Percentiles rank a stretch among this genome's conserved stretches.
These are phyloP conservation scores for Mucuna pruriens DNA, from an alignment of 306 rosid genomes.

Conservation along the genomic window DNA sequence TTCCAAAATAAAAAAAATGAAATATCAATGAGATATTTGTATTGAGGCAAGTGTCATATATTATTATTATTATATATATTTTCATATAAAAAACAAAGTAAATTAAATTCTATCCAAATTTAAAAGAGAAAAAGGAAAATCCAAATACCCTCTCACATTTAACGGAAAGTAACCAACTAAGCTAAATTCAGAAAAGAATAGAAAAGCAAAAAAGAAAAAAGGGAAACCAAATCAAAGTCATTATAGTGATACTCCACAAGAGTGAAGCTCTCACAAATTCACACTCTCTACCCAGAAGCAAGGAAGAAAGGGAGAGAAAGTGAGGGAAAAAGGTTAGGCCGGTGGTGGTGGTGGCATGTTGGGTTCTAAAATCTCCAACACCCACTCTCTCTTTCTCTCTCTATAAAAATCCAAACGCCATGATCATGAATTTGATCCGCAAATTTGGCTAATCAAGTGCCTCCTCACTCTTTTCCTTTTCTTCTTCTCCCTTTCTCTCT, in stretches of 20 bases:
- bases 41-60: too few species aligned
- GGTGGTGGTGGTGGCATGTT: not conserved
- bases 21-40: too few species aligned
- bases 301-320: not conserved
- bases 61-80: too few species aligned
- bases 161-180: slow-evolving; percentile 18
- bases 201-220: not conserved
- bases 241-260: not conserved
- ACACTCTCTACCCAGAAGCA: not conserved
- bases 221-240: not conserved
- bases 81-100: not conserved
- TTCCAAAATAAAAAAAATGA: not conserved
- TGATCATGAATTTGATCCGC: slow-evolving; percentile 42
- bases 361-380: not conserved
- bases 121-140: not conserved
- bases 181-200: slow-evolving; percentile 6
- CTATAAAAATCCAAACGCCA: slow-evolving; percentile 1
- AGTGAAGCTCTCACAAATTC: not conserved
- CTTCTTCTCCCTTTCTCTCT: not conserved
- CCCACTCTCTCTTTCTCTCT: slow-evolving; percentile 22
- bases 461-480: slow-evolving; percentile 8
- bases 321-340: not conserved
- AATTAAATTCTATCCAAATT: not conserved
- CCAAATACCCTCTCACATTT: not conserved
- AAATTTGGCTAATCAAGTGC: slow-evolving; percentile 48